phyloP scores from a whole-genome alignment of 495 filamentous ascomycete species.

The Ramalina intermedia region DNA sequence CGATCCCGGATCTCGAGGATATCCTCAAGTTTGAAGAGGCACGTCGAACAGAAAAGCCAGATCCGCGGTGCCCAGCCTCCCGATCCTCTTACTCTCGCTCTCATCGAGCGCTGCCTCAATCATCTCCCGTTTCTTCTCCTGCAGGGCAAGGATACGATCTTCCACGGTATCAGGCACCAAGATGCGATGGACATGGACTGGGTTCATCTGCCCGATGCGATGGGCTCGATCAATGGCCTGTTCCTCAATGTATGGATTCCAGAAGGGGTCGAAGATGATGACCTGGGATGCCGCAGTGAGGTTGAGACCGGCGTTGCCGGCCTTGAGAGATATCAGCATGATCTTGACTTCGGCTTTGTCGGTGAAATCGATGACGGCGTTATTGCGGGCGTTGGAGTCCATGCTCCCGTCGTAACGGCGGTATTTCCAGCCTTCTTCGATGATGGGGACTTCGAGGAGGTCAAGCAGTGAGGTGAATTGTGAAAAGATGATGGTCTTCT shows the following conservation, averaged over 20 bases:
- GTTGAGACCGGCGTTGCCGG: constrained; percentile 85
- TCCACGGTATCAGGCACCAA: constrained; percentile 70
- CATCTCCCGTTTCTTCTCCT: constrained; percentile 66
- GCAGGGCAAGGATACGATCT: constrained; percentile 75
- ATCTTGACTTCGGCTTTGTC: constrained; percentile 49
- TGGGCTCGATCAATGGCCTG: constrained; percentile 91
- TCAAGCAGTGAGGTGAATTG: constrained; percentile 88
- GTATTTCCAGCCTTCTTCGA: constrained; percentile 45
- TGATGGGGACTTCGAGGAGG: constrained; percentile 78
- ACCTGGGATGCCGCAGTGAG: constrained; percentile 75
- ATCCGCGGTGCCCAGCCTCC: constrained; percentile 46
- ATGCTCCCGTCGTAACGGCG: constrained; percentile 82
- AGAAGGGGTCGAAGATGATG: constrained; percentile 89
- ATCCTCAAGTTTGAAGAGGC: too few relatives aligned
- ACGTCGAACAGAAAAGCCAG: constrained; percentile 54
- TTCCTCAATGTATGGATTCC: constrained; percentile 92
- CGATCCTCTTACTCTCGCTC: constrained; percentile 48
- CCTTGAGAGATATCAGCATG: constrained; percentile 80
- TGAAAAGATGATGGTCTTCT: constrained; percentile 89
- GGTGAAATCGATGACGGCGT: constrained; percentile 59
- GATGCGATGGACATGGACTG: constrained; percentile 70
- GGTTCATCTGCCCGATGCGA: constrained; percentile 66
- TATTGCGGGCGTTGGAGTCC: constrained; percentile 50
- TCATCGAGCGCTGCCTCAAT: constrained; percentile 78
- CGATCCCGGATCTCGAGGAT: too few relatives aligned